Conservation (phyloP, 2,329 filamentous ascomycete species). For the Paecilomyces dactylethromorphus region DNA sequence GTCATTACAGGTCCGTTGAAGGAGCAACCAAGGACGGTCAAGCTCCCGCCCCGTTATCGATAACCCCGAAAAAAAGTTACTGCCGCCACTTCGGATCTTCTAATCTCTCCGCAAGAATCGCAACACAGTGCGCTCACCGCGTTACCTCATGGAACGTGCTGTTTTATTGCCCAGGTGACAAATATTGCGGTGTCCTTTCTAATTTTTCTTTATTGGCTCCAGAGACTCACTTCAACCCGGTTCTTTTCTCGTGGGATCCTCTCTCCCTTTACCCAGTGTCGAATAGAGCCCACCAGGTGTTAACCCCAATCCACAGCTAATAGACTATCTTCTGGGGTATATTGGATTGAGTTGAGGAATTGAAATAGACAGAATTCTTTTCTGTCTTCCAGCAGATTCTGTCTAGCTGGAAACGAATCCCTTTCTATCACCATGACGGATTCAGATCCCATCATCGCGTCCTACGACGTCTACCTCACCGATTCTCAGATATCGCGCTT, state of each 20-base stretch:
- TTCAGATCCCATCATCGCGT: slow-evolving; percentile 59
- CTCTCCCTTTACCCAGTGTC: background rate
- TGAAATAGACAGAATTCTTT: background rate
- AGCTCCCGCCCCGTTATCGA: background rate
- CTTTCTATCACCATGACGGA: slow-evolving; percentile 7
- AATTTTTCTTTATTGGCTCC: background rate
- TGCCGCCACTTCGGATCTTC: background rate
- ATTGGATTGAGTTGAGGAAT: background rate
- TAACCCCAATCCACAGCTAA: background rate
- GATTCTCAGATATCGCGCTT: slow-evolving; percentile 64
- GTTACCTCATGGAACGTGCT: background rate
- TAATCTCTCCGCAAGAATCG: background rate
- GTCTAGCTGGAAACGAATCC: background rate
- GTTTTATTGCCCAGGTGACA: background rate
- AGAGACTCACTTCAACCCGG: background rate
- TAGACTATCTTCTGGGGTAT: background rate
- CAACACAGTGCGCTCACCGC: background rate
- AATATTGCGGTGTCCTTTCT: background rate
- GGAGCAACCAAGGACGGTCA: background rate
- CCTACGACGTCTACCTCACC: slow-evolving; percentile 83
- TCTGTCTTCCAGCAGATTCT: background rate
- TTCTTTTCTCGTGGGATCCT: background rate
- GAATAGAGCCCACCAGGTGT: background rate
- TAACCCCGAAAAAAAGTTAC: background rate
- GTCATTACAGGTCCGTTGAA: background rate